Base-by-base conservation (phyloP, 805 yeast genomes). In the Wickerhamomyces subpelliculosus region DNA sequence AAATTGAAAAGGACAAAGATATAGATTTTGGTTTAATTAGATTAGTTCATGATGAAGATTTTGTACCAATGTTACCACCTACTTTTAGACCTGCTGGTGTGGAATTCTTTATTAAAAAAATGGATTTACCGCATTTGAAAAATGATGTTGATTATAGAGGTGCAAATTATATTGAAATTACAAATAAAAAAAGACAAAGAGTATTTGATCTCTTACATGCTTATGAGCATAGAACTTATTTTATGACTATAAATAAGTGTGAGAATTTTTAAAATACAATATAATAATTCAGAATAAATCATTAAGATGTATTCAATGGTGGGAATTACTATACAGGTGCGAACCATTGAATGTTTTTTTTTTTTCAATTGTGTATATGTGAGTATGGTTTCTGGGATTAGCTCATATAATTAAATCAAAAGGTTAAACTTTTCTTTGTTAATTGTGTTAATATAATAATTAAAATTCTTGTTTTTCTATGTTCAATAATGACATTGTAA, bases 41-140 rank as follows among this genome's bases (percentile, higher is more conserved):
- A 50, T 71, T 81, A 7, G 67, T 68, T 3, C 85, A 81, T 51
- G 58, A 62, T 14, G 67, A 67, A 19, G 93, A 82, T 46, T 57
- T 70, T 32, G 77, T 83, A 13, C 80, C 87, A 0, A 48, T 55
- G 42, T 59, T 80, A 25, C 89, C 88, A 3, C 78, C 82, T 5
- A 40, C 11, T 46, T 49, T 47, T 50, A 53, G 13, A 54, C 65
- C 40, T 47, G 60, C 48, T 48, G 68, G 57, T 50, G 66, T 45
- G 49, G 51, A 47, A 54, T 57, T 52, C 52, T 52, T 31, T 46
- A 53, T 50, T 46, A 60, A 40, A 1, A 65, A 56, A 23, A 65
- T 53, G 7, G 68, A 63, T 27, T 55, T 65, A 31, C 72, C 72
- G 24, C 68, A 61, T 41, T 46, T 58, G 0, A 19, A 29, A 12